Evolutionary conservation across 345 rosid species (phyloP).

Genomic region (Arabis hirsuta): DNA sequence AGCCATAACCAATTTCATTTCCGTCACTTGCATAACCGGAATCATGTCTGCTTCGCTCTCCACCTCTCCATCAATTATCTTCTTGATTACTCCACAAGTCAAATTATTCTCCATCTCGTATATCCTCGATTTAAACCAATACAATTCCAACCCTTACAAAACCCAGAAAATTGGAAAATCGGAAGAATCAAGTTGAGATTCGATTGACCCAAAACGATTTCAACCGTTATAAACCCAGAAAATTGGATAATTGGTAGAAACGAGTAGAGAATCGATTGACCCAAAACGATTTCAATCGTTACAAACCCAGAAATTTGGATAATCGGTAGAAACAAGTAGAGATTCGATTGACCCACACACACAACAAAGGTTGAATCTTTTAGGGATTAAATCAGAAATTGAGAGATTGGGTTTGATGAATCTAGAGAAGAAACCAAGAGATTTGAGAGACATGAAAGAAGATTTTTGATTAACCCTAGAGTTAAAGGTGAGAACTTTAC

Average conservation of each 20-base stretch:
- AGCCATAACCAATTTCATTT: constrained; percentile 56
- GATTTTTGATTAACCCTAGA: constrained; percentile 4
- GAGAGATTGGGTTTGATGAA: neutral
- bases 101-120: constrained; percentile 50
- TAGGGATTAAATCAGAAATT: neutral
- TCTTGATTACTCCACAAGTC: constrained; percentile 65
- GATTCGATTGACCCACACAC: neutral
- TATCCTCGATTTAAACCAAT: no score
- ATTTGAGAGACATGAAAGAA: neutral
- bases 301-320: neutral
- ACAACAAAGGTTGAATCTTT: neutral
- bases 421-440: neutral
- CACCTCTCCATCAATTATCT: constrained; percentile 53
- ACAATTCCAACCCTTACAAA: no score
- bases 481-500: neutral
- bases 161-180: no score
- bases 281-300: neutral
- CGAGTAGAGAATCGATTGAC: neutral
- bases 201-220: neutral
- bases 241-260: neutral
- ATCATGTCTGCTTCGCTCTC: constrained; percentile 48
- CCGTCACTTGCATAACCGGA: constrained; percentile 71
- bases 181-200: neutral
- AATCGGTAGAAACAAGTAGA: neutral
- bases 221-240: neutral